A percentile compares a stretch with the other conserved stretches of the same genome.
Conservation (phyloP, 177 flowering plant genomes). For the Telopea speciosissima region DNA sequence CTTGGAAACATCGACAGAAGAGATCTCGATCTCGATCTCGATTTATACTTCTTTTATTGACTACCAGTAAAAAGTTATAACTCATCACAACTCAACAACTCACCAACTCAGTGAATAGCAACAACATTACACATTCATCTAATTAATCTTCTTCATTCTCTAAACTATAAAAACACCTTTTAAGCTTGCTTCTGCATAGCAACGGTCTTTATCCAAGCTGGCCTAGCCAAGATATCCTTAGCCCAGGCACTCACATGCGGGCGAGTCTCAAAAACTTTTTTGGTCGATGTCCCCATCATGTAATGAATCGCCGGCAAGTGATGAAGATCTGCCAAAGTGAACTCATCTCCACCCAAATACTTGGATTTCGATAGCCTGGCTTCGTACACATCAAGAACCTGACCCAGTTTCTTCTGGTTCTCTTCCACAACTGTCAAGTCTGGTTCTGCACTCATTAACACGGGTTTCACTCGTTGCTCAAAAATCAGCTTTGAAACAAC, state of each 20-base stretch:
- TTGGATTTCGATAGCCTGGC: constrained; percentile 36
- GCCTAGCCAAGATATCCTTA: constrained; percentile 42
- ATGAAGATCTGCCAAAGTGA: constrained; percentile 54
- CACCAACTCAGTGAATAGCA: too few species aligned
- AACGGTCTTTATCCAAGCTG: constrained; percentile 47
- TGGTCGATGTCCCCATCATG: constrained; percentile 27
- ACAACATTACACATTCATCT: too few species aligned
- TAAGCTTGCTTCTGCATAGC: too few species aligned
- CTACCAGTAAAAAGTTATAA: too few species aligned
- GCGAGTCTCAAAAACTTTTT: constrained; percentile 27
- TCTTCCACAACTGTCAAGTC: constrained; percentile 33
- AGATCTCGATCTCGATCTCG: too few species aligned
- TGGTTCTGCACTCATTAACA: constrained; percentile 26
- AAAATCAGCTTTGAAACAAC: constrained; percentile 28
- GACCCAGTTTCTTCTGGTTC: constrained; percentile 31
- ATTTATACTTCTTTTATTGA: too few species aligned
- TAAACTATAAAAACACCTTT: too few species aligned
- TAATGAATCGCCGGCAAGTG: constrained; percentile 41
- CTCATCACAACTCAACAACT: too few species aligned
- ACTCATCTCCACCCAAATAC: constrained; percentile 54
- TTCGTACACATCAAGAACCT: constrained; percentile 65
- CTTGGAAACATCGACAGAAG: too few species aligned
- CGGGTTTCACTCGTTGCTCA: constrained; percentile 37
- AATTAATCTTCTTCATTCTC: too few species aligned
- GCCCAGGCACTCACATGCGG: constrained; percentile 46